A percentile compares a stretch with the other conserved stretches of the same genome.
Evolutionary conservation across 495 filamentous ascomycete species (phyloP).

Genomic region (Penicillium paradoxum): DNA sequence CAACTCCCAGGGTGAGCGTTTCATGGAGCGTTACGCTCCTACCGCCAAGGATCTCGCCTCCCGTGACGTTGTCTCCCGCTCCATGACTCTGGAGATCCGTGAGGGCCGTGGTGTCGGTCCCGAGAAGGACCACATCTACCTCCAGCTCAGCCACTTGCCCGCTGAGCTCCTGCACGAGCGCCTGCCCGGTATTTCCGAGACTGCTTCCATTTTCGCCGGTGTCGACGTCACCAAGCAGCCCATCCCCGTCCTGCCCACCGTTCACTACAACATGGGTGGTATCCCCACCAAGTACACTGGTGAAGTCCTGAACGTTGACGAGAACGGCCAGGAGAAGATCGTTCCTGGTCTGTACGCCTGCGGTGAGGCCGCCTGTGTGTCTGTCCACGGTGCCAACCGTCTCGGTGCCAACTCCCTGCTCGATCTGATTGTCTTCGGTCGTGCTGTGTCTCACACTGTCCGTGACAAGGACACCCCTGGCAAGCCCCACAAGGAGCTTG

Average conservation of each 20-base stretch:
- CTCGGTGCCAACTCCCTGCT: slow-evolving; percentile 97
- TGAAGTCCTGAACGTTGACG: slow-evolving; percentile 84
- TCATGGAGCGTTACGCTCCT: slow-evolving; percentile 98
- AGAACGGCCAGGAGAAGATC: slow-evolving; percentile 79
- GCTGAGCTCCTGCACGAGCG: slow-evolving; percentile 88
- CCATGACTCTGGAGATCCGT: slow-evolving; percentile 96
- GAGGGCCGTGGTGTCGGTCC: slow-evolving; percentile 93
- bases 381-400: slow-evolving; percentile 95
- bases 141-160: slow-evolving; percentile 91
- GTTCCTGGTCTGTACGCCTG: slow-evolving; percentile 94
- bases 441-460: slow-evolving; percentile 93
- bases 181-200: slow-evolving; percentile 97
- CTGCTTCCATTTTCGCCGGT: slow-evolving; percentile 91
- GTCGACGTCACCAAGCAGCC: slow-evolving; percentile 96
- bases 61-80: slow-evolving; percentile 91
- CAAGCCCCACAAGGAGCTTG: slow-evolving; percentile 65
- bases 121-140: slow-evolving; percentile 96
- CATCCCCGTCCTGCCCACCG: slow-evolving; percentile 93
- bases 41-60: slow-evolving; percentile 94
- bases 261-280: slow-evolving; percentile 99
- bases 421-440: slow-evolving; percentile 94
- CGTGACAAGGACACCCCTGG: slow-evolving; percentile 83
- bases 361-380: slow-evolving; percentile 95
- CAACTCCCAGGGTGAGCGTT: slow-evolving; percentile 94
- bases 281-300: slow-evolving; percentile 96